Percentiles rank a stretch among this genome's conserved stretches.
These are phyloP conservation scores for Glycyrrhiza uralensis DNA, from an alignment of 306 rosid species.

Conservation along the genomic window DNA sequence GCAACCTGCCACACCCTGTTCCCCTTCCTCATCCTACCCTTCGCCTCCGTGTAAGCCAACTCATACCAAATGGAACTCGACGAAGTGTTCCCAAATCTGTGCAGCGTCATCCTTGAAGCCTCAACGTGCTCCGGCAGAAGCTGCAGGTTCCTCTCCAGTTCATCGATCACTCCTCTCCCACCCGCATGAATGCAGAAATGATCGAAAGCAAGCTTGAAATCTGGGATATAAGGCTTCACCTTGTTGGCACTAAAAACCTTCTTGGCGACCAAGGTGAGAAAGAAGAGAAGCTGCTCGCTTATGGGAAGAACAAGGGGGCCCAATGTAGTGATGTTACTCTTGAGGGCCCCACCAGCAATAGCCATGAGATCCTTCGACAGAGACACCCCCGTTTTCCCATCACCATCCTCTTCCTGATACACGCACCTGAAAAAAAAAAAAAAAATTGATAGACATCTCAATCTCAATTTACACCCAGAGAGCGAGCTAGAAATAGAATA, in stretches of 20 bases:
- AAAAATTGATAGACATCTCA: no score
- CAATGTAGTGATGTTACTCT: slow-evolving; percentile 53
- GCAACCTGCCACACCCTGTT: slow-evolving; percentile 66
- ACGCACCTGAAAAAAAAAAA: slow-evolving; percentile 29
- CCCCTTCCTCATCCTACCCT: slow-evolving; percentile 50
- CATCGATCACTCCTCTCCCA: slow-evolving; percentile 66
- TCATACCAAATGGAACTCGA: slow-evolving; percentile 74
- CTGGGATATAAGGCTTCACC: slow-evolving; percentile 51
- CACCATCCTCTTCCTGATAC: slow-evolving; percentile 51
- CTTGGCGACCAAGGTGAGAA: slow-evolving; percentile 33
- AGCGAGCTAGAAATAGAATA: no score
- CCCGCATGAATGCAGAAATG: slow-evolving; percentile 71
- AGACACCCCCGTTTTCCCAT: slow-evolving; percentile 56
- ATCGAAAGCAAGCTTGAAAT: slow-evolving; percentile 62
- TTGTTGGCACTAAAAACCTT: slow-evolving; percentile 41
- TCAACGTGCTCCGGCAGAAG: slow-evolving; percentile 49
- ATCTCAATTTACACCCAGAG: neutral
- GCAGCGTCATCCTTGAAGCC: slow-evolving; percentile 61
- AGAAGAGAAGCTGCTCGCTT: slow-evolving; percentile 58
- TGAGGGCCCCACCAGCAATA: slow-evolving; percentile 59
- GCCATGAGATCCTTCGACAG: slow-evolving; percentile 63
- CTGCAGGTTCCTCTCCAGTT: slow-evolving; percentile 62
- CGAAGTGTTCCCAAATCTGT: slow-evolving; percentile 62
- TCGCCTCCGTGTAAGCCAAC: slow-evolving; percentile 60
- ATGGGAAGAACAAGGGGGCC: slow-evolving; percentile 63